Evolutionary conservation across 257 asterid species (phyloP).

Genomic region (Schizonepeta tenuifolia): DNA sequence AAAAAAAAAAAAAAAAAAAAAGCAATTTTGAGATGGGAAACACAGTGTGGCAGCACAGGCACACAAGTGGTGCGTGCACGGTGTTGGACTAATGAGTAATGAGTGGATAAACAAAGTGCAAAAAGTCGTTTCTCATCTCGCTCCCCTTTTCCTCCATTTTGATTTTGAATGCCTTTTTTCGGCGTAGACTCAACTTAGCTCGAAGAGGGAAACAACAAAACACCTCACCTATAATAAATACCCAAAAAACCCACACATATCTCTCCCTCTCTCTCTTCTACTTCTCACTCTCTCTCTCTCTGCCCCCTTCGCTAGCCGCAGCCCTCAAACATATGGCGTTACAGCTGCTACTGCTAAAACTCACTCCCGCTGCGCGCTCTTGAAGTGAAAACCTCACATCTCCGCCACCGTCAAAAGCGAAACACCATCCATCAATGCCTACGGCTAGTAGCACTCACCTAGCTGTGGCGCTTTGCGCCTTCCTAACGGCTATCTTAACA

Average conservation of each 20-base stretch:
- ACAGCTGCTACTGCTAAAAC: constrained; percentile 13
- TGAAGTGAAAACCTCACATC: not conserved
- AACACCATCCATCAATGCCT: constrained; percentile 37
- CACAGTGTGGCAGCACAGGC: too few relatives aligned
- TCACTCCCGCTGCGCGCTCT: constrained; percentile 2
- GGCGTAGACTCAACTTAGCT: not conserved
- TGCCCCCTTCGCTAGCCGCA: not conserved
- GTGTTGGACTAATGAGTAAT: not conserved
- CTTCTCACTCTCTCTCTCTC: not conserved
- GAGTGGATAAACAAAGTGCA: constrained; percentile 14
- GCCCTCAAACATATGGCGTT: constrained; percentile 25
- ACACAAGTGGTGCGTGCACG: constrained; percentile 14
- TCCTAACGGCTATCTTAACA: constrained; percentile 34
- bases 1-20: too few relatives aligned
- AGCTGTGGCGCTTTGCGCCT: constrained; percentile 44
- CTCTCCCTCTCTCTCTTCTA: not conserved
- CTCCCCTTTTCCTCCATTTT: constrained; percentile 3
- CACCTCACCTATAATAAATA: not conserved
- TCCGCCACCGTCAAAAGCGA: not conserved
- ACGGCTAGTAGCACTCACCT: constrained; percentile 42
- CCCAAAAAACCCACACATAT: not conserved
- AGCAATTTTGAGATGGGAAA: too few relatives aligned
- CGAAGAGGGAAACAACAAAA: not conserved
- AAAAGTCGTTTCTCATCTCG: constrained; percentile 24
- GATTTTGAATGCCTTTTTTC: constrained; percentile 2